Evolutionary conservation across 2,329 filamentous ascomycete species (phyloP), one percentile per base, ranked within the genome.

Genomic region (Hypoxylon sp.): DNA sequence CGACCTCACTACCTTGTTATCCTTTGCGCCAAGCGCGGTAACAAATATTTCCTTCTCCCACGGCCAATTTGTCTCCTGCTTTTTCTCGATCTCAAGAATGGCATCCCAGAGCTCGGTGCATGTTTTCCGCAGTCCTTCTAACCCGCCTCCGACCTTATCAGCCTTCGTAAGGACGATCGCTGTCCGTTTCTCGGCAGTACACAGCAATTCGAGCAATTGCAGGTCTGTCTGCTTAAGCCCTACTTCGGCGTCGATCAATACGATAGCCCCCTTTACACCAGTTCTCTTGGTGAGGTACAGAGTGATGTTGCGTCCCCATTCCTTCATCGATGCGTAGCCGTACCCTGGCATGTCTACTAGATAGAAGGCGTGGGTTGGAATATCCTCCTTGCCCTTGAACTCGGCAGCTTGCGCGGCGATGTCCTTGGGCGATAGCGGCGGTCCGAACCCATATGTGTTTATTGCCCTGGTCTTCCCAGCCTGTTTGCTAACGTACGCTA

Each of bases 361-460:
- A 26, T 82, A 67, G 7, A 86, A 73, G 46, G 78, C 75, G 62
- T 82, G 77, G 23, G 67, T 69, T 1, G 81, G 81, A n/a, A 76
- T 68, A 13, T 73, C 70, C 62, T 79, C 77, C 50, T 66, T 67
- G 45, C 67, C 66, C 57, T 69, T 67, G 21, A 63, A 57, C 23
- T 64, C 51, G 18, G 51, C 48, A 18, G 59, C 53, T 37, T 62
- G 54, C 7, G 60, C 62, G 21, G 64, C 64, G 9, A 72, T 66
- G n/a, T 69, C 63, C 45, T 68, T 62, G 23, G 62, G 53, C 4
- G 48, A 58, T 6, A 67, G 69, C 15, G 68, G 60, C 2, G 78
- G 77, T 0, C 83, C 84, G 42, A 84, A 78, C 11, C 79, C 83
- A 63, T 81, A 86, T 23, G 77, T 81, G 67, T 85, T 86, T 72